Evolutionary conservation across 2,329 filamentous ascomycete species (phyloP).

Genomic region (Thielaviopsis musarum): DNA sequence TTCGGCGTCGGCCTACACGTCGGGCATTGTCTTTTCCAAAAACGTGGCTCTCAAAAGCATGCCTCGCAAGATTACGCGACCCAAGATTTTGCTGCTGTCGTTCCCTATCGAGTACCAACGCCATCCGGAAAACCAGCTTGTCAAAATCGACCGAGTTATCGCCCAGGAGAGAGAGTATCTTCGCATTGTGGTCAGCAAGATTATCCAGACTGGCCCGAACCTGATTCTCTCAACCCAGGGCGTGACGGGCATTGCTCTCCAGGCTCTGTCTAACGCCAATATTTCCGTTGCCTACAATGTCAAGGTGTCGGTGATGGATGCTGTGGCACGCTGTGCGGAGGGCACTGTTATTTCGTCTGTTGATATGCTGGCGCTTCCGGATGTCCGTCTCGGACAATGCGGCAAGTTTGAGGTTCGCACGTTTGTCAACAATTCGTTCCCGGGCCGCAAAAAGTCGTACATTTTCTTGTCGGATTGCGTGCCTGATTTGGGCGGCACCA

Average conservation of each 20-base stretch:
- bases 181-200: slow-evolving; percentile 78
- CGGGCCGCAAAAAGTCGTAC: slow-evolving; percentile 76
- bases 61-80: slow-evolving; percentile 68
- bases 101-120: slow-evolving; percentile 94
- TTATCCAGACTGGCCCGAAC: slow-evolving; percentile 69
- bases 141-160: slow-evolving; percentile 94
- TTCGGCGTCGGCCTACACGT: slow-evolving; percentile 88
- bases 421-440: slow-evolving; percentile 62
- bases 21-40: slow-evolving; percentile 92
- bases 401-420: slow-evolving; percentile 90
- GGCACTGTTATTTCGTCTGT: slow-evolving; percentile 88
- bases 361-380: slow-evolving; percentile 65
- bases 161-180: slow-evolving; percentile 92
- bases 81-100: slow-evolving; percentile 79
- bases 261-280: slow-evolving; percentile 72
- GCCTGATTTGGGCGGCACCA: slow-evolving; percentile 83
- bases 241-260: slow-evolving; percentile 77
- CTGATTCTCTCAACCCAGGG: slow-evolving; percentile 84
- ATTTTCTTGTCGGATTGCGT: slow-evolving; percentile 86
- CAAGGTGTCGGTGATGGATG: slow-evolving; percentile 87
- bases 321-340: slow-evolving; percentile 80
- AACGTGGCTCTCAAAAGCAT: slow-evolving; percentile 94
- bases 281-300: slow-evolving; percentile 95
- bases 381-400: slow-evolving; percentile 62
- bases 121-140: slow-evolving; percentile 71